Conservation (phyloP, 2,329 filamentous ascomycete genomes). For the Westerdykella sp. region DNA sequence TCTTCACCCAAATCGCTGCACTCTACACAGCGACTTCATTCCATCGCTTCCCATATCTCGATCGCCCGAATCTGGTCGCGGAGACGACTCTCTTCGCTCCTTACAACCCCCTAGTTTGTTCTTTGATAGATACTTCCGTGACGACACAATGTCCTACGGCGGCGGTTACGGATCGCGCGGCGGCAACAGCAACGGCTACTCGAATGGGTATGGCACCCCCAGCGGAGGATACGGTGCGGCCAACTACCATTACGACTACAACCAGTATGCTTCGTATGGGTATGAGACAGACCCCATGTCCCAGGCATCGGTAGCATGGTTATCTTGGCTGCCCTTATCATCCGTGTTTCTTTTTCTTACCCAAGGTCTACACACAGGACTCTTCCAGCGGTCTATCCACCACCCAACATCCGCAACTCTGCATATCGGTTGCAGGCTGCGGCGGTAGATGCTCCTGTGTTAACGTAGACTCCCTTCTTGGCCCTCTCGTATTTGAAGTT, state of each 20-base stretch:
- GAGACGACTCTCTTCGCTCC: constrained; percentile 11
- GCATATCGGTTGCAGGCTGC: no score
- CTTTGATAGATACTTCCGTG: constrained; percentile 30
- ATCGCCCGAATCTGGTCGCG: background rate
- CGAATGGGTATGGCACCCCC: constrained; percentile 48
- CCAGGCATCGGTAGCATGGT: constrained; percentile 36
- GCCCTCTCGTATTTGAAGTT: constrained; percentile 8
- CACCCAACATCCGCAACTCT: no score
- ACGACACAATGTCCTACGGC: constrained; percentile 63
- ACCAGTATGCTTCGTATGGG: constrained; percentile 42
- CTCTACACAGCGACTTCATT: constrained; percentile 17
- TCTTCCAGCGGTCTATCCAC: background rate
- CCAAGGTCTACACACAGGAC: constrained; percentile 1
- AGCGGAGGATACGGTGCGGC: constrained; percentile 42
- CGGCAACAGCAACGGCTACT: constrained; percentile 42
- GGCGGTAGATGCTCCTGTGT: background rate
- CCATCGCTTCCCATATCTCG: constrained; percentile 14
- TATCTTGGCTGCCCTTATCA: constrained; percentile 17
- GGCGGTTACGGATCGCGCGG: constrained; percentile 40
- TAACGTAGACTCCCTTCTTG: constrained; percentile 15
- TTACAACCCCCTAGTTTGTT: constrained; percentile 18
- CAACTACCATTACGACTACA: constrained; percentile 45
- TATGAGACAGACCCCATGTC: constrained; percentile 38
- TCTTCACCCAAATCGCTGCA: background rate
- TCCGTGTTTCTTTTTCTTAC: constrained; percentile 1